Evolutionary conservation across 139 green algal species (phyloP).

Genomic region (Micractinium conductrix): DNA sequence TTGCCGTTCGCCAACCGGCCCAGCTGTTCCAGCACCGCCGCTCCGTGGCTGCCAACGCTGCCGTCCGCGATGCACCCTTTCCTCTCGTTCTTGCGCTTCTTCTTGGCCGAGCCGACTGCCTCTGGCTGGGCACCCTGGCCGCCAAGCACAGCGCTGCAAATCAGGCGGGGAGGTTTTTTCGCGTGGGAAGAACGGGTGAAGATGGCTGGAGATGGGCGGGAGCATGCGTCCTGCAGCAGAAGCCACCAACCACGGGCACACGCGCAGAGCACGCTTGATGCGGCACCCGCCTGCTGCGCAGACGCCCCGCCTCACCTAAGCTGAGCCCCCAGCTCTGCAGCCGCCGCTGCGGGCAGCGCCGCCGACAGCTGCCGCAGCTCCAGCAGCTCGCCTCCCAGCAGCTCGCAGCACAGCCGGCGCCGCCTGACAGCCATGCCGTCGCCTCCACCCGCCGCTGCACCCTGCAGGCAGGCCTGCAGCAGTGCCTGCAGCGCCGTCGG

Average conservation of each 20-base stretch:
- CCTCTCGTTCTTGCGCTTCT: conserved; percentile 1
- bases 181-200: background rate
- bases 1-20: conserved; percentile 12
- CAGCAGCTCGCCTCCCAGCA: background rate
- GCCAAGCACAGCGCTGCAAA: conserved; percentile 1
- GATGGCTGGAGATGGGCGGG: too few species aligned
- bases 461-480: conserved; percentile 10
- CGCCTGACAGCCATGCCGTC: background rate
- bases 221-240: background rate
- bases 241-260: background rate
- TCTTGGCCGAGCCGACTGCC: background rate
- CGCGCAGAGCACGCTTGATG: background rate
- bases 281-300: background rate
- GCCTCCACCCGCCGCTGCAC: background rate
- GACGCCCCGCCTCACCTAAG: background rate
- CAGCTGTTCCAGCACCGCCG: conserved; percentile 7
- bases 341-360: background rate
- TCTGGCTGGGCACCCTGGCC: background rate
- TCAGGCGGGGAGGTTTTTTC: background rate
- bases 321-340: background rate
- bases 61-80: background rate
- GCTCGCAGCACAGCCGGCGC: conserved; percentile 7
- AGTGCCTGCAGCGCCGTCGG: background rate
- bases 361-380: background rate
- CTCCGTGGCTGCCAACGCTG: background rate